Percentiles rank a stretch among this genome's conserved stretches.
Conservation (phyloP, 2,329 filamentous ascomycete genomes). For the Exophiala sideris region DNA sequence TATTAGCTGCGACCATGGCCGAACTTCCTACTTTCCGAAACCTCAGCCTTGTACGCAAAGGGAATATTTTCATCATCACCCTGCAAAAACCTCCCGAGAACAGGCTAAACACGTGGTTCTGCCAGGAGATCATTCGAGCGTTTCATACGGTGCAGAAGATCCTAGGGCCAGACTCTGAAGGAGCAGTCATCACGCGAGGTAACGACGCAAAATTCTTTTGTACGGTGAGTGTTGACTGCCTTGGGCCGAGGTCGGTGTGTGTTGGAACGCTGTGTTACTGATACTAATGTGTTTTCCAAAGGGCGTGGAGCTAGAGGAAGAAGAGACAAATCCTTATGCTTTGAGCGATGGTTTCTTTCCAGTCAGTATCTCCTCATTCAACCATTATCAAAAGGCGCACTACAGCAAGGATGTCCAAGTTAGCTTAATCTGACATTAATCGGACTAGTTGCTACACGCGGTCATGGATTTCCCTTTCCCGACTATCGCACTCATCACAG, state of each 20-base stretch:
- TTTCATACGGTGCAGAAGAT: constrained; percentile 40
- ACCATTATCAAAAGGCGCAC: too few species aligned
- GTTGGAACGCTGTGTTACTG: too few species aligned
- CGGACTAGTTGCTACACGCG: constrained; percentile 7
- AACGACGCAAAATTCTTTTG: constrained; percentile 40
- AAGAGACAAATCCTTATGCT: constrained; percentile 48
- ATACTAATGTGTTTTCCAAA: background rate
- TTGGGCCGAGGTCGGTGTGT: background rate
- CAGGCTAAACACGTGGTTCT: constrained; percentile 48
- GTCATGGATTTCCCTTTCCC: constrained; percentile 49
- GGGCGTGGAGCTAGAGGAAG: constrained; percentile 46
- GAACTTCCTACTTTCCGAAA: too few species aligned
- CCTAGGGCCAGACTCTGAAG: constrained; percentile 46
- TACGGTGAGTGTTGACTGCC: background rate
- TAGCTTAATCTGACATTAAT: background rate
- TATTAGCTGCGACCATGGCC: too few species aligned
- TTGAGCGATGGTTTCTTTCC: constrained; percentile 59
- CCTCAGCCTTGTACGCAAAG: too few species aligned
- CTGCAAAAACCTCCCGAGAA: constrained; percentile 54
- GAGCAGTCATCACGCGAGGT: constrained; percentile 51
- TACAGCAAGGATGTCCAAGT: constrained; percentile 12
- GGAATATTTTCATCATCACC: constrained; percentile 44
- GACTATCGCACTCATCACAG: constrained; percentile 46
- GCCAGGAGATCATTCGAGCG: constrained; percentile 51
- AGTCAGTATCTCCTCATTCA: constrained; percentile 43